Evolutionary conservation across 345 rosid species (phyloP).

Genomic region (Leavenworthia alabamica): DNA sequence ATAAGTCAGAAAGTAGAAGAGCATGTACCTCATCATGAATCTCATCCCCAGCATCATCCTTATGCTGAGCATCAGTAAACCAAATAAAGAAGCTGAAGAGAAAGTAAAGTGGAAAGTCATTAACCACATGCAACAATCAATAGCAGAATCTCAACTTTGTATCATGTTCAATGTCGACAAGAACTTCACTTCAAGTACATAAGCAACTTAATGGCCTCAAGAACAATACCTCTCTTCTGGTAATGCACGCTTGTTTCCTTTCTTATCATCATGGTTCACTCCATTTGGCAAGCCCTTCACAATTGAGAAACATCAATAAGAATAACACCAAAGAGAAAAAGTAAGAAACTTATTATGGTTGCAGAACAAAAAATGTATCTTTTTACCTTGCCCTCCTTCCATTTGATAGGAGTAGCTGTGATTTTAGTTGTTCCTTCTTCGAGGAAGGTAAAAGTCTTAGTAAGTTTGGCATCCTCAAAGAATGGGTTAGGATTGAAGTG

Average conservation of each 20-base stretch:
- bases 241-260: constrained; percentile 75
- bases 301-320: constrained; percentile 15
- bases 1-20: background rate
- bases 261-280: constrained; percentile 65
- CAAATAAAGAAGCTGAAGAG: constrained; percentile 77
- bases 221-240: constrained; percentile 59
- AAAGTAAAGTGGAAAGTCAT: background rate
- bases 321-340: background rate
- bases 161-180: background rate
- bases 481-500: constrained; percentile 72
- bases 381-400: constrained; percentile 88
- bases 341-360: background rate
- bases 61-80: constrained; percentile 56
- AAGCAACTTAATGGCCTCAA: background rate
- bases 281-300: constrained; percentile 81
- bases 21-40: constrained; percentile 71
- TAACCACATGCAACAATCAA: background rate
- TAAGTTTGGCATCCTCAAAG: constrained; percentile 77
- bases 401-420: constrained; percentile 68
- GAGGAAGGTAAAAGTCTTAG: constrained; percentile 66
- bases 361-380: background rate
- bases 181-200: background rate
- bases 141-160: background rate
- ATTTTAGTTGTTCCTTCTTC: constrained; percentile 84
- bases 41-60: constrained; percentile 52